Evolutionary conservation across 768 basidiomycete species (phyloP), one percentile per base, ranked within the genome.

Genomic region (Pholiota microspora): DNA sequence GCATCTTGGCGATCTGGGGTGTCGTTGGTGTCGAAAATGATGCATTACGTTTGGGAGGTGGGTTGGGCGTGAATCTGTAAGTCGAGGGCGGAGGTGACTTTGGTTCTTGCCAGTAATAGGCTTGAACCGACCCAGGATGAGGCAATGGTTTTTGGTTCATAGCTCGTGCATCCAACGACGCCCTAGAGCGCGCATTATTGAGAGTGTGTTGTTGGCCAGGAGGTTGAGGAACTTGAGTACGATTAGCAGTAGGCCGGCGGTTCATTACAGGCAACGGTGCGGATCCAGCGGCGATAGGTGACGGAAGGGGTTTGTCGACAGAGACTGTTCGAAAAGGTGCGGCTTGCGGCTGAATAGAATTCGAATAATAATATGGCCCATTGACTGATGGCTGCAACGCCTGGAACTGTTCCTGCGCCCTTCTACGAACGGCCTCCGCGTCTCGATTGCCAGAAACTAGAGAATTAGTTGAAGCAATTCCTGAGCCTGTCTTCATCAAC

Each of bases 301-400:
- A 51, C 36, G 65, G 67, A 38, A 69, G 62, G 10, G 68, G 69
- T 59, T 69, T 71, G 47, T 71, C 68, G 9, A 62, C 53, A 35
- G 60, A 58, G 53, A 51, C 59, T 49, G 60, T 54, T 25, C 54
- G 45, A 29, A 59, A 50, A 53, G 55, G 44, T 45, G 53, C 44
- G 44, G 40, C 31, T 24, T 35, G 45, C 51, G 27, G 38, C 15
- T 35, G 51, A 1, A 15, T 36, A 12, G 38, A 23, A n/a, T 18
- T 44, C 10, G 51, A 44, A 44, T 49, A 35, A 34, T 49, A 12
- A 24, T 42, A 42, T 16, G 38, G 18, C 16, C 40, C 40, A 29
- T 48, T 15, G 21, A 48, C 10, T 24, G 45, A 25, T 24, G 23
- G 21, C 23, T 46, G 34, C 15, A 34, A 29, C 13, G 46, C 24